These are phyloP conservation scores for Blastomyces gilchristii DNA, from an alignment of 2,329 filamentous ascomycete genomes.

Conservation along the genomic window DNA sequence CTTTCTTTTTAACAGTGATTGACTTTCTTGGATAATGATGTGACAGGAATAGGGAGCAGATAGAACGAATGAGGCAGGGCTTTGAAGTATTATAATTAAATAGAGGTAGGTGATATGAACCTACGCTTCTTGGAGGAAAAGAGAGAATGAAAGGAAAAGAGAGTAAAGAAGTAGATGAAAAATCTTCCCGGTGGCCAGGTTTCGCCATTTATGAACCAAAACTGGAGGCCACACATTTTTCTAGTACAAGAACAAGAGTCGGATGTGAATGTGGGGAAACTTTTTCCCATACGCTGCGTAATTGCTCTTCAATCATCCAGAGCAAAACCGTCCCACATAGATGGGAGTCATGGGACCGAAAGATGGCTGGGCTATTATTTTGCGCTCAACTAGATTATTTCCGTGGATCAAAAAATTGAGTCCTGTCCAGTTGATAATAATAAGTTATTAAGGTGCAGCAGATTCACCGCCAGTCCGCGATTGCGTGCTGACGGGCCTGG, in stretches of 20 bases:
- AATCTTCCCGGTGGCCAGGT: background rate
- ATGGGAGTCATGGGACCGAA: background rate
- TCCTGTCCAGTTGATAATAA: background rate
- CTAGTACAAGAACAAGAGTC: background rate
- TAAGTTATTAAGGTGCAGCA: too few relatives aligned
- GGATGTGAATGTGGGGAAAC: background rate
- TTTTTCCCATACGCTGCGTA: background rate
- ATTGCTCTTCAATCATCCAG: background rate
- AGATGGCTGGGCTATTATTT: background rate
- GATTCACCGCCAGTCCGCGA: conserved; percentile 5
- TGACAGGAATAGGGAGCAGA: too few relatives aligned
- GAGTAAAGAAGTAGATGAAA: background rate
- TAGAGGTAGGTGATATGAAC: background rate
- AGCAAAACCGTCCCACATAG: background rate
- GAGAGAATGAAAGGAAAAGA: background rate
- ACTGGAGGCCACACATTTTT: background rate
- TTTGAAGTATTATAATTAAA: background rate
- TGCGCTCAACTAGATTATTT: background rate
- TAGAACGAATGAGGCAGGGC: background rate
- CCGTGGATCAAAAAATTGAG: background rate
- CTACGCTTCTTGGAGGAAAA: background rate
- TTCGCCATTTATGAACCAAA: background rate
- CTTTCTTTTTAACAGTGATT: background rate
- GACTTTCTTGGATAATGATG: background rate
- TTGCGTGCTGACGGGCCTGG: conserved; percentile 1